Conservation (phyloP, 2,329 filamentous ascomycete genomes). For the Aureobasidium sp. region DNA sequence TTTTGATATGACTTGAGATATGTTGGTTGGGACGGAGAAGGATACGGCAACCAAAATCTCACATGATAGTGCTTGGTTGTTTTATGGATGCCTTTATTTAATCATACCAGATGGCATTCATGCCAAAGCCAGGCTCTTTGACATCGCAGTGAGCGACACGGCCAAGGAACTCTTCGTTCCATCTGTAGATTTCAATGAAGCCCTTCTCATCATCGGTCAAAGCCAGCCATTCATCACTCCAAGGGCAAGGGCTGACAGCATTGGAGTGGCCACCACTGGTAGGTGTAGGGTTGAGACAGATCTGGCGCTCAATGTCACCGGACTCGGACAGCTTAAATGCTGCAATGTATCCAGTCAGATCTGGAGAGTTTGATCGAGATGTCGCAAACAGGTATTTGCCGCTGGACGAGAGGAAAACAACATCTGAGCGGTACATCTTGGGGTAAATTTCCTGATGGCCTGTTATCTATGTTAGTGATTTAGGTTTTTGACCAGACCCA, state of each 20-base stretch:
- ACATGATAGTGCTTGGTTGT: neutral
- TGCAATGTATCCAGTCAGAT: conserved; percentile 72
- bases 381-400: conserved; percentile 75
- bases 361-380: conserved; percentile 66
- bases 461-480: conserved; percentile 18
- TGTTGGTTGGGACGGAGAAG: neutral
- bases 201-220: conserved; percentile 83
- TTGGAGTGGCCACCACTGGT: conserved; percentile 85
- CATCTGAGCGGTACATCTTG: conserved; percentile 74
- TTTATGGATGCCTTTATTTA: conserved; percentile 24
- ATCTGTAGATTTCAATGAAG: conserved; percentile 80
- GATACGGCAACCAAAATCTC: too few relatives aligned
- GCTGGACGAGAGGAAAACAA: conserved; percentile 63
- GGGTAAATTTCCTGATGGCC: conserved; percentile 37
- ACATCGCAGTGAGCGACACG: conserved; percentile 70
- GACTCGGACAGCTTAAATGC: conserved; percentile 62
- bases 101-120: conserved; percentile 97
- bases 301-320: conserved; percentile 67
- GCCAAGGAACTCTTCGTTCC: conserved; percentile 71
- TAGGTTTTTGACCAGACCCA: neutral
- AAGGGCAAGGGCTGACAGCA: conserved; percentile 74
- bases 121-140: conserved; percentile 81
- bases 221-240: conserved; percentile 82
- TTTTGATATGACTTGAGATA: too few relatives aligned
- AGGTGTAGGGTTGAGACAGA: conserved; percentile 74